Evolutionary conservation across 1,139 yeast species (phyloP).

Genomic region (Taiozyma sp.): DNA sequence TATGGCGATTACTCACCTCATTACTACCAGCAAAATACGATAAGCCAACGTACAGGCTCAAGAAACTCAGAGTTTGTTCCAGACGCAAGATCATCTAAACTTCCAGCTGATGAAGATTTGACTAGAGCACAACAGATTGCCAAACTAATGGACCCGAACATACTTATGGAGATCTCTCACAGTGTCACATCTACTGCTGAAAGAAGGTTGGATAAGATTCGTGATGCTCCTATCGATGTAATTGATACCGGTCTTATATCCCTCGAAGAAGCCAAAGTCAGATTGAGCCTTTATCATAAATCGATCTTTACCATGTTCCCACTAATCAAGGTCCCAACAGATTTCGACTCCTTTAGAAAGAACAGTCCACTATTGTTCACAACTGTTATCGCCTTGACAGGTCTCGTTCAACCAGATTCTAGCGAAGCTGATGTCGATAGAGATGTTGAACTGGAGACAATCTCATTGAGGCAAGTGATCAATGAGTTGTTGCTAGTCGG

Average conservation of each 20-base stretch:
- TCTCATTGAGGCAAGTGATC: conserved; percentile 53
- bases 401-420: conserved; percentile 35
- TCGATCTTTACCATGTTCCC: conserved; percentile 44
- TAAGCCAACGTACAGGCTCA: neutral
- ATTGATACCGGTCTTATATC: conserved; percentile 44
- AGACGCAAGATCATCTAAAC: conserved; percentile 1
- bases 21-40: neutral
- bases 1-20: neutral
- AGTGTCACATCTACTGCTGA: conserved; percentile 32
- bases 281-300: conserved; percentile 40
- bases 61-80: conserved; percentile 4
- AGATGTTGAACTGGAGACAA: conserved; percentile 48
- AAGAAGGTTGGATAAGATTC: conserved; percentile 33
- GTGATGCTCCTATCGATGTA: conserved; percentile 35
- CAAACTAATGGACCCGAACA: conserved; percentile 16
- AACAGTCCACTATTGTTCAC: conserved; percentile 59
- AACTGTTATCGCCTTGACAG: conserved; percentile 59
- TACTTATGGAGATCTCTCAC: conserved; percentile 34
- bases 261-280: conserved; percentile 42
- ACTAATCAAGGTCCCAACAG: conserved; percentile 45
- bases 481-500: conserved; percentile 68
- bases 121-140: conserved; percentile 16
- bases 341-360: conserved; percentile 40
- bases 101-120: neutral
- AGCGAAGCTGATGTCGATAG: conserved; percentile 26